phyloP scores from a whole-genome alignment of 2,329 filamentous ascomycete genomes.

The Penicillium digitatum region DNA sequence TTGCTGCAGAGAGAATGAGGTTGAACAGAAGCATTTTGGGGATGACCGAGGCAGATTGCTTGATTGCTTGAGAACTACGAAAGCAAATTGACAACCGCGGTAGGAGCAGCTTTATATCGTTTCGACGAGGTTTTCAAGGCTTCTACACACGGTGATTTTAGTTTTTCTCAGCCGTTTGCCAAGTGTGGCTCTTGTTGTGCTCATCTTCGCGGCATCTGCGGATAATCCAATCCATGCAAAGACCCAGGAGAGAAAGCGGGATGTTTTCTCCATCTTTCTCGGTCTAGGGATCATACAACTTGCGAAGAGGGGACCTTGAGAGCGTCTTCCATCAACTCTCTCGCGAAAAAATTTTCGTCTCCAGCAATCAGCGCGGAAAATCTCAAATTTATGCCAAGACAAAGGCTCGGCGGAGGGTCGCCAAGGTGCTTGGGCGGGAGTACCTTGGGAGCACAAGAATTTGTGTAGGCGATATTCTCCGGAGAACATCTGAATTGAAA shows the following conservation, averaged over 20 bases:
- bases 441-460: conserved; percentile 18
- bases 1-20: conserved; percentile 3
- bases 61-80: not conserved
- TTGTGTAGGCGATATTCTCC: not conserved
- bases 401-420: conserved; percentile 15
- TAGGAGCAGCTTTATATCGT: conserved; percentile 1
- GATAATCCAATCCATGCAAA: not conserved
- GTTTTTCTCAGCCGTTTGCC: not conserved
- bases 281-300: not conserved
- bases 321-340: conserved; percentile 4
- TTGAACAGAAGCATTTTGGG: not conserved
- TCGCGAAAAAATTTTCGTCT: not conserved
- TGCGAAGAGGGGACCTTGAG: conserved; percentile 22
- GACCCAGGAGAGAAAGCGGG: not conserved
- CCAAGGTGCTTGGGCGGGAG: conserved; percentile 20
- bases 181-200: not conserved
- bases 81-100: not conserved
- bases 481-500: not conserved
- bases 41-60: not conserved
- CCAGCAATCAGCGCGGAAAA: conserved; percentile 5
- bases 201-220: not conserved
- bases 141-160: not conserved
- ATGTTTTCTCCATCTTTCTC: not conserved
- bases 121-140: not conserved
- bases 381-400: conserved; percentile 14